Evolutionary conservation across 2,329 filamentous ascomycete genomes (phyloP), one percentile per base, ranked within the genome.

Genomic region (Reticulascus tulasneorum): DNA sequence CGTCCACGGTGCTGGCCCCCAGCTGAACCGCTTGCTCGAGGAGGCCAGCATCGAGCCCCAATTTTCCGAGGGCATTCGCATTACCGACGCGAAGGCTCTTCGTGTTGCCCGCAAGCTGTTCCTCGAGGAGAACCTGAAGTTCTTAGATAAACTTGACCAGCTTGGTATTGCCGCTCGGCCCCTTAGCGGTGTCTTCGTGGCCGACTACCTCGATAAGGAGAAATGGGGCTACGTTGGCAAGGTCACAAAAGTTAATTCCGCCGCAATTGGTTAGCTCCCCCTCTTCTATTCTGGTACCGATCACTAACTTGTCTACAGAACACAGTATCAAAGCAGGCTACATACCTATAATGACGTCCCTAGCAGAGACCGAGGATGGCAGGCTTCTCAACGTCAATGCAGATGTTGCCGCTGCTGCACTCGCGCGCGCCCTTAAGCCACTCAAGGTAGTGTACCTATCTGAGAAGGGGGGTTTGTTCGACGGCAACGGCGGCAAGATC

Each of bases 391-490:
- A 98, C 56, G 93, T 98, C 60, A 98, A 98, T 55, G 93, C 93
- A 23, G 93, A 98, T 62, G 91, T 96, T 44, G 91, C 91, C 23
- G 93, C 93, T 20, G 90, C 90, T 47, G 91, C 96, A 67, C 73
- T 98, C 43, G 91, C 93, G 17, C 82, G 87, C 42, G 80, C 86
- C 38, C 71, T 98, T 35, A 83, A 97, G 64, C 93, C 93, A 18
- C 70, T 97, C 53, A 98, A 98, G 79, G 91, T 97, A 44, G 90
- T 98, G 42, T 98, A 96, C 60, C 75, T 97, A n/a, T 94, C 89
- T 6, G 93, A 98, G 69, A 97, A 97, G 75, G 93, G 93, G 32
- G 93, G 91, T 7, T 69, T 98, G 22, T 94, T 95, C 66, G 88
- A 97, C 58, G 90, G 89, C 41, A 86, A 83, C n/a, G 85, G 84